phyloP scores from a whole-genome alignment of 2,329 filamentous ascomycete species.

The Bipolaris bicolor region DNA sequence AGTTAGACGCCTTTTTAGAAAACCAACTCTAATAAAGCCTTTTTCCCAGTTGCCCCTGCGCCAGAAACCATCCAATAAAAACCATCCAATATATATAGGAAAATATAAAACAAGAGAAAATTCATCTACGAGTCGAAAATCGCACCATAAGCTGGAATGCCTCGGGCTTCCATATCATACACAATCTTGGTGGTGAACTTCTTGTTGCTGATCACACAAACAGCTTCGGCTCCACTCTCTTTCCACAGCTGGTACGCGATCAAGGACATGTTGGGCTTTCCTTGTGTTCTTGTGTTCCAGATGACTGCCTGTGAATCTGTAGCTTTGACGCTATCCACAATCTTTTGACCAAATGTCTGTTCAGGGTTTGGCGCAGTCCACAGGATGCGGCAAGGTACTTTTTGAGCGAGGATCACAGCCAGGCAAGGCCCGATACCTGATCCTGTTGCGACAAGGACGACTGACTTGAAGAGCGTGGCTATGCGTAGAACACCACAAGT shows the following conservation, averaged over 20 bases:
- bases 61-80: no score
- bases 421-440: conserved; percentile 52
- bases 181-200: conserved; percentile 72
- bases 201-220: conserved; percentile 77
- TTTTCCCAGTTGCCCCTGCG: no score
- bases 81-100: no score
- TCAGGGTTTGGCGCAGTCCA: conserved; percentile 72
- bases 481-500: conserved; percentile 46
- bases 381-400: conserved; percentile 65
- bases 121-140: conserved; percentile 69
- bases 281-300: conserved; percentile 68
- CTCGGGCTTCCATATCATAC: conserved; percentile 70
- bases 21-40: no score
- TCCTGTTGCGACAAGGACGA: conserved; percentile 48
- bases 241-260: conserved; percentile 61
- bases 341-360: conserved; percentile 67
- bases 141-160: conserved; percentile 72
- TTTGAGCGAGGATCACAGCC: conserved; percentile 58
- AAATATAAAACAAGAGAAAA: not conserved
- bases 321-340: conserved; percentile 63
- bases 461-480: conserved; percentile 43
- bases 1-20: no score
- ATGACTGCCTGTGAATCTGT: conserved; percentile 70
- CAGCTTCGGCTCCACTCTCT: conserved; percentile 66
- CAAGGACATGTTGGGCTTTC: conserved; percentile 67